Percentiles rank a stretch among this genome's conserved stretches.
phyloP scores from a whole-genome alignment of 1,284 basidiomycete genomes.

The Retiboletus fuscus region DNA sequence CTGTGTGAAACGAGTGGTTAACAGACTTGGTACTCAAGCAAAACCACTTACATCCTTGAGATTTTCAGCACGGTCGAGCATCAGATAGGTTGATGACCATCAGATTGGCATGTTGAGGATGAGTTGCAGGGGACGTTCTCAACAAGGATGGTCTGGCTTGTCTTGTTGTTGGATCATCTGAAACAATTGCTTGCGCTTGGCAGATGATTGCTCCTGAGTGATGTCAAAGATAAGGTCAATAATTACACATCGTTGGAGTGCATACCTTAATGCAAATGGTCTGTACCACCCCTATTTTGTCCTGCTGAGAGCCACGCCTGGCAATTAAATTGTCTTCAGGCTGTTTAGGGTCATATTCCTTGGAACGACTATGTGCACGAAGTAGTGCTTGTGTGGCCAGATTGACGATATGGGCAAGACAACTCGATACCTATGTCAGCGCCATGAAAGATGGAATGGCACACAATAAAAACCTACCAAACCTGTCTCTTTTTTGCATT shows the following conservation, averaged over 20 bases:
- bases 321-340: conserved; percentile 3
- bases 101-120: background rate
- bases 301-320: background rate
- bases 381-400: conserved; percentile 5
- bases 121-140: background rate
- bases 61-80: background rate
- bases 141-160: background rate
- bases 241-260: background rate
- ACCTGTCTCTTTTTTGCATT: background rate
- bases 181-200: conserved; percentile 9
- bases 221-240: background rate
- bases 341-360: background rate
- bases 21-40: background rate
- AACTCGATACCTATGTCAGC: background rate
- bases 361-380: background rate
- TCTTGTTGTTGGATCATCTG: background rate
- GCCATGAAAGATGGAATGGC: background rate
- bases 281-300: background rate
- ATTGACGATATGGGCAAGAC: conserved; percentile 14
- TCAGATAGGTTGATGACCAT: conserved; percentile 14
- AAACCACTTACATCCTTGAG: conserved; percentile 10
- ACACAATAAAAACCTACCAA: background rate
- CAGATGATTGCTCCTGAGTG: conserved; percentile 4
- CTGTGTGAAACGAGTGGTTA: background rate
- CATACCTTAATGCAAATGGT: conserved; percentile 8